Conservation (phyloP, 73 alveolate genomes). For the Tetrahymena malaccensis region DNA sequence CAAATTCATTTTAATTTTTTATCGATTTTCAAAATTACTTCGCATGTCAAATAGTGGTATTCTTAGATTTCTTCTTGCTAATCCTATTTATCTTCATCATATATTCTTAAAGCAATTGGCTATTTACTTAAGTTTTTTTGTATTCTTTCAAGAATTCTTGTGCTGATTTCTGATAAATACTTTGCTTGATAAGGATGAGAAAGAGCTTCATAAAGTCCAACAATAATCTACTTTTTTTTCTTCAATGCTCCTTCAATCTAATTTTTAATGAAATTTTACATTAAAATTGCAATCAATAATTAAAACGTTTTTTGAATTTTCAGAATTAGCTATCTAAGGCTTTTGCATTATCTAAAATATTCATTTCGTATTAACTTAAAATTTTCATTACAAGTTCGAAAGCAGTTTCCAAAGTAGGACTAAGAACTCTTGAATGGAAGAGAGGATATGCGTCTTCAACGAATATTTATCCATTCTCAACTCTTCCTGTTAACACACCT, state of each 20-base stretch:
- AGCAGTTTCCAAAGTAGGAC: slow-evolving; percentile 34
- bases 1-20: neutral
- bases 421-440: slow-evolving; percentile 29
- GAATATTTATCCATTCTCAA: neutral
- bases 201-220: neutral
- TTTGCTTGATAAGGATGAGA: neutral
- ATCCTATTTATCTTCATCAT: neutral
- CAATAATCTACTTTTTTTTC: neutral
- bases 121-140: neutral
- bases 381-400: slow-evolving; percentile 23
- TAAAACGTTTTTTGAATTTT: neutral
- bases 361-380: neutral
- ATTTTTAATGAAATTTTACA: neutral
- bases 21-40: neutral
- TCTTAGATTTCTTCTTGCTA: neutral
- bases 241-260: neutral
- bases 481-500: slow-evolving; percentile 33
- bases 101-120: neutral
- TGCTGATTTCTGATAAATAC: neutral
- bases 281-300: neutral
- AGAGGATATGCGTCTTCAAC: slow-evolving; percentile 36
- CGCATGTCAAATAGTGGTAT: neutral
- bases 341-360: neutral
- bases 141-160: neutral
- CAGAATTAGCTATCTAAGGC: neutral